phyloP scores from a whole-genome alignment of 2,329 filamentous ascomycete species.

The Xylariaceae sp. region DNA sequence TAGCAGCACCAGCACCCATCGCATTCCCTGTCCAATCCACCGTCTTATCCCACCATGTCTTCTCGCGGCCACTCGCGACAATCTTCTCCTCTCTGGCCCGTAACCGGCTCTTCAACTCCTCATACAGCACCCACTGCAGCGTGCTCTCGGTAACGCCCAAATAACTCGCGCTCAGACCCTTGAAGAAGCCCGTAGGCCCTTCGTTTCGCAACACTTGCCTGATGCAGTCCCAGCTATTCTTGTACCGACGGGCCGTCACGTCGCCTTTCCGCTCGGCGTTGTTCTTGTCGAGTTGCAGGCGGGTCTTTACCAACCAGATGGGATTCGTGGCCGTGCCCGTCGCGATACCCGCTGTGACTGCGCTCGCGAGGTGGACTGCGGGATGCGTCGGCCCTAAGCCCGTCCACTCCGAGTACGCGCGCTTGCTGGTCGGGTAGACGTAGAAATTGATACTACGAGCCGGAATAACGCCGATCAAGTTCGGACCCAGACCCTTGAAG shows the following conservation, averaged over 20 bases:
- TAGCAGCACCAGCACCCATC: conserved; percentile 75
- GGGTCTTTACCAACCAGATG: conserved; percentile 94
- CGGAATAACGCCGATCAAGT: conserved; percentile 83
- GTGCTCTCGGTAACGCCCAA: conserved; percentile 87
- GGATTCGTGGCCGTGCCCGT: conserved; percentile 92
- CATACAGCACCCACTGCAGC: conserved; percentile 90
- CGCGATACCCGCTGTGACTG: conserved; percentile 72
- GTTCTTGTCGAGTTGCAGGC: conserved; percentile 87
- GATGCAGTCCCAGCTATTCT: conserved; percentile 84
- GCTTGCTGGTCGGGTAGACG: conserved; percentile 88
- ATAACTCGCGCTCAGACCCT: conserved; percentile 87
- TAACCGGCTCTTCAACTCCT: conserved; percentile 80
- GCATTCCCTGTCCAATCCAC: conserved; percentile 77
- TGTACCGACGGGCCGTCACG: conserved; percentile 63
- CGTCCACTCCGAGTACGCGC: conserved; percentile 69
- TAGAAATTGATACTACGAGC: conserved; percentile 92
- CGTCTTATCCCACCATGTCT: conserved; percentile 68
- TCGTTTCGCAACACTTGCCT: conserved; percentile 77
- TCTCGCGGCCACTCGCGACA: conserved; percentile 55
- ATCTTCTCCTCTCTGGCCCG: conserved; percentile 58
- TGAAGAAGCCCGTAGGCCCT: conserved; percentile 78
- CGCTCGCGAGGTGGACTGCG: conserved; percentile 74
- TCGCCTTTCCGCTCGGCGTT: conserved; percentile 58
- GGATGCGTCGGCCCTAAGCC: conserved; percentile 67
- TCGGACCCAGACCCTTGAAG: conserved; percentile 90